Evolutionary conservation across 2,329 filamentous ascomycete species (phyloP).

Genomic region (Colletotrichum sp.): DNA sequence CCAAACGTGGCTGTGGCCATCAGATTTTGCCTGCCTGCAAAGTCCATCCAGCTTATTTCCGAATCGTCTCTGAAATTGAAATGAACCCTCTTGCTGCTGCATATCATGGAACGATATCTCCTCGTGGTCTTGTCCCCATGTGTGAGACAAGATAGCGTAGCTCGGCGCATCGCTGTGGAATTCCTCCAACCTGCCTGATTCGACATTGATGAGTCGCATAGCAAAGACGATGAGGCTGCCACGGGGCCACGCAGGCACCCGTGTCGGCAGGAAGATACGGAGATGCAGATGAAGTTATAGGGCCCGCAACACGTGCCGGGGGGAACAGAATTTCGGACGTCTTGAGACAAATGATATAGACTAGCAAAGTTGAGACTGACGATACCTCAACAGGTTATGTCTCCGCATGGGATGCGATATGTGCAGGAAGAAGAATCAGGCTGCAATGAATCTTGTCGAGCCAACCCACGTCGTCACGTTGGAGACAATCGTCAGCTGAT

Average conservation of each 20-base stretch:
- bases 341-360: too few species aligned
- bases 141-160: background rate
- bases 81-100: too few species aligned
- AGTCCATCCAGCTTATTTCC: background rate
- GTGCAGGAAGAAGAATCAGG: background rate
- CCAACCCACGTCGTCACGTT: too few species aligned
- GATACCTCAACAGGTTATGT: too few species aligned
- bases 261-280: accelerated
- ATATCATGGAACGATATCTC: background rate
- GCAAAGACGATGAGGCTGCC: accelerated
- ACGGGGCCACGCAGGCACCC: accelerated
- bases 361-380: too few species aligned
- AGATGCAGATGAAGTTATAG: accelerated
- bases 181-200: background rate
- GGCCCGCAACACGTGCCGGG: too few species aligned
- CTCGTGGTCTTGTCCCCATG: background rate
- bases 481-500: background rate
- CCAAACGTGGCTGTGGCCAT: background rate
- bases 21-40: background rate
- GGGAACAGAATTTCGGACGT: too few species aligned
- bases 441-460: background rate
- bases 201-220: background rate
- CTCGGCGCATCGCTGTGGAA: accelerated
- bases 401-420: too few species aligned
- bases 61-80: too few species aligned